Conservation (phyloP, 2,329 filamentous ascomycete genomes). For the Alternaria infectoria region DNA sequence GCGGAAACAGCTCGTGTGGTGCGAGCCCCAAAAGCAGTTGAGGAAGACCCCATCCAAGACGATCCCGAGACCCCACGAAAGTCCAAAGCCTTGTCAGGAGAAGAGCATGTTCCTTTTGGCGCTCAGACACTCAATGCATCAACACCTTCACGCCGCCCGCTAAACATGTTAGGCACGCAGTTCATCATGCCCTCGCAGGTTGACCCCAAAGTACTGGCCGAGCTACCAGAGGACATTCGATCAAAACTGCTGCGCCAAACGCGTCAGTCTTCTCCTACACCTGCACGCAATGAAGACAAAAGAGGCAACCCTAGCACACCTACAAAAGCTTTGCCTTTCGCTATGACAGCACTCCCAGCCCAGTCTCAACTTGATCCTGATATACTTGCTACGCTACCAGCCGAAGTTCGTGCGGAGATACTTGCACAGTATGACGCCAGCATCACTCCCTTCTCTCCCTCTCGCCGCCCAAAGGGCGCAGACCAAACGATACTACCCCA, state of each 20-base stretch:
- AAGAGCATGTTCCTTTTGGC: conserved; percentile 48
- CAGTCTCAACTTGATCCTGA: conserved; percentile 85
- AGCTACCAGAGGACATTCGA: conserved; percentile 83
- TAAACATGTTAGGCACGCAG: conserved; percentile 86
- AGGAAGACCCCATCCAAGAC: conserved; percentile 55
- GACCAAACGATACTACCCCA: conserved; percentile 47
- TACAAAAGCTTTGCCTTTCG: conserved; percentile 28
- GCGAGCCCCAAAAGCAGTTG: conserved; percentile 23
- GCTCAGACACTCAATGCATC: conserved; percentile 42
- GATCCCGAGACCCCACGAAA: conserved; percentile 52
- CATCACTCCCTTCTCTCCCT: conserved; percentile 35
- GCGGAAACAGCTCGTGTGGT: conserved; percentile 37
- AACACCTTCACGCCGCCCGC: conserved; percentile 66
- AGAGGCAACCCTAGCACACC: conserved; percentile 16
- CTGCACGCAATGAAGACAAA: conserved; percentile 11
- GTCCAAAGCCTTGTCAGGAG: conserved; percentile 24
- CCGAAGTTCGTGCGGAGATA: conserved; percentile 84
- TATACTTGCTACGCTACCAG: conserved; percentile 80
- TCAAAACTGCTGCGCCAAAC: conserved; percentile 66
- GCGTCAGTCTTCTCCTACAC: conserved; percentile 37
- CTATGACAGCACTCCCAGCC: conserved; percentile 56
- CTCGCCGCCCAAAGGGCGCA: conserved; percentile 44
- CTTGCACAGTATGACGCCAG: conserved; percentile 68
- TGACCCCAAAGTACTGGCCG: conserved; percentile 80
- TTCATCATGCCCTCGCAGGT: conserved; percentile 87